Evolutionary conservation across 2,329 filamentous ascomycete species (phyloP).

Genomic region (Septoria petroselini): DNA sequence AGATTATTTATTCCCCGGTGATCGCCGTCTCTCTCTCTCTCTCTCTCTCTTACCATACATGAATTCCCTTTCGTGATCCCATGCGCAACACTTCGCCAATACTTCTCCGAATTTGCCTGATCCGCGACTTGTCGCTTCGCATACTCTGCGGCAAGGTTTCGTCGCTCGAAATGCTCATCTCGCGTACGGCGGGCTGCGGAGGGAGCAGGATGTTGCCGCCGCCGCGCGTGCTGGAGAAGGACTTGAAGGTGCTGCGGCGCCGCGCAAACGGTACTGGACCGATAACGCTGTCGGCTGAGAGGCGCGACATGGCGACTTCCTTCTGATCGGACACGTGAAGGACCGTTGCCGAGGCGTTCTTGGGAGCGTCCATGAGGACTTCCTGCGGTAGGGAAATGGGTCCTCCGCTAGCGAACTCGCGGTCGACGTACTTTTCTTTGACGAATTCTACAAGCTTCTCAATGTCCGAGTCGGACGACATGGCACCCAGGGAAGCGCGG

Average conservation of each 20-base stretch:
- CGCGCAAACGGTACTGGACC: not conserved
- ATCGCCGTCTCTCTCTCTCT: too few species aligned
- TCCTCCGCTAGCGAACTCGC: conserved; percentile 10
- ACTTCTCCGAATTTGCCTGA: conserved; percentile 16
- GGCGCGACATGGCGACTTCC: conserved; percentile 2
- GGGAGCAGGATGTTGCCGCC: conserved; percentile 6
- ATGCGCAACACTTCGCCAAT: conserved; percentile 19
- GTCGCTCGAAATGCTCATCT: not conserved
- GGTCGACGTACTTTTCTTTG: conserved; percentile 27
- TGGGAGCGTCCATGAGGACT: conserved; percentile 9
- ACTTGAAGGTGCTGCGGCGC: not conserved
- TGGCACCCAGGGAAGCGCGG: conserved; percentile 78
- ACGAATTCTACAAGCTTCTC: conserved; percentile 57
- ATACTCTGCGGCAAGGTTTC: conserved; percentile 12
- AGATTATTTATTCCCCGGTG: not conserved
- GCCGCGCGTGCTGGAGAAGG: too few species aligned
- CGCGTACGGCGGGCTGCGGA: conserved; percentile 9
- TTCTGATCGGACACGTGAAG: conserved; percentile 17
- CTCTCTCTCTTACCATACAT: conserved; percentile 10
- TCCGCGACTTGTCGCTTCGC: conserved; percentile 15
- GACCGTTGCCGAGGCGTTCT: conserved; percentile 14
- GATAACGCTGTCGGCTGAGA: not conserved
- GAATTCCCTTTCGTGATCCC: conserved; percentile 3
- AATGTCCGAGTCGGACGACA: conserved; percentile 76
- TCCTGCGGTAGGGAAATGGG: conserved; percentile 17